Conservation (phyloP, 768 basidiomycete genomes). For the Suillus placidus region DNA sequence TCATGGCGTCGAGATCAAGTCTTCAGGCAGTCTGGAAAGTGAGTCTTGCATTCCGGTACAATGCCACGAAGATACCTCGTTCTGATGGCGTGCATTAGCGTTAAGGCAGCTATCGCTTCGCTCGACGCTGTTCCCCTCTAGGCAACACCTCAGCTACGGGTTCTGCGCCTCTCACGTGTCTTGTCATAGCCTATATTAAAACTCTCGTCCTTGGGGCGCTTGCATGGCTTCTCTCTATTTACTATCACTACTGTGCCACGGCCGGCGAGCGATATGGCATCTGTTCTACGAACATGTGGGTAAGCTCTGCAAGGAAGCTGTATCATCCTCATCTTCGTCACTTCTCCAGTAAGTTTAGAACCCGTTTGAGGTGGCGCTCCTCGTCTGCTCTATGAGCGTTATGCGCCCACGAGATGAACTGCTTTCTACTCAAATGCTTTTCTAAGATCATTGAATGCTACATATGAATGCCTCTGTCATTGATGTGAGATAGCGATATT, state of each 20-base stretch:
- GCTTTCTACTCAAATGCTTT: not conserved
- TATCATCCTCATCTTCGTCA: not conserved
- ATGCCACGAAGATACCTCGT: slow-evolving; percentile 1
- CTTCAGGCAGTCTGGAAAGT: not conserved
- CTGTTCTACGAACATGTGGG: not conserved
- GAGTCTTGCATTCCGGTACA: not conserved
- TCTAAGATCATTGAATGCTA: not conserved
- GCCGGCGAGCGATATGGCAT: not conserved
- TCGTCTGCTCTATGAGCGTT: not conserved
- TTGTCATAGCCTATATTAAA: not conserved
- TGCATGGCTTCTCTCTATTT: not conserved
- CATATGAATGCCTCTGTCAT: not conserved
- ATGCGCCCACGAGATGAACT: not conserved
- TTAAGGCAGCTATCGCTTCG: not conserved
- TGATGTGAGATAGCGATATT: not conserved
- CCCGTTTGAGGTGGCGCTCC: not conserved
- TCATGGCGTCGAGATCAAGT: not conserved
- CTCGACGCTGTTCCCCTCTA: not conserved
- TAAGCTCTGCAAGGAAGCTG: not conserved
- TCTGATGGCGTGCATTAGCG: not conserved
- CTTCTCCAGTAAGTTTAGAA: not conserved
- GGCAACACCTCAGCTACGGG: not conserved
- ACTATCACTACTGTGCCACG: not conserved
- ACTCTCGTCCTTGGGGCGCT: not conserved
- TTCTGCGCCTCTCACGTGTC: not conserved